These are phyloP conservation scores for Cyphellophora europaea DNA, from an alignment of 2,329 filamentous ascomycete genomes.

Conservation along the genomic window DNA sequence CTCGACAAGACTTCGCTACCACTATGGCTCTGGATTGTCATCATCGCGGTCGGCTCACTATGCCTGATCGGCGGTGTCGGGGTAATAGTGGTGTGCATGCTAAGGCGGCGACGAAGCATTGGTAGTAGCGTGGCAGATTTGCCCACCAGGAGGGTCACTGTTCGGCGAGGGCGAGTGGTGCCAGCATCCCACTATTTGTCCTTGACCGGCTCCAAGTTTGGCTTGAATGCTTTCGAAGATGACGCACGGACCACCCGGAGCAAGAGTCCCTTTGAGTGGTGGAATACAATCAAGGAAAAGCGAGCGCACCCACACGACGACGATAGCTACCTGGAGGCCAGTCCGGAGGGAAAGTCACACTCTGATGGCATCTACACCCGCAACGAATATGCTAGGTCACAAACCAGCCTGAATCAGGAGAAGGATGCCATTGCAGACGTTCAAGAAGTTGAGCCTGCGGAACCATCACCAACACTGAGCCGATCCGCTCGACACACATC, in stretches of 20 bases:
- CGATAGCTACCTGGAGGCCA: background rate
- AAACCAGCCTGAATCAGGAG: too few species aligned
- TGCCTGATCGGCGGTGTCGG: constrained; percentile 8
- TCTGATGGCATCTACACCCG: too few species aligned
- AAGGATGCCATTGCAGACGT: too few species aligned
- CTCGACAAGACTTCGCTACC: constrained; percentile 15
- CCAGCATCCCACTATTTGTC: constrained; percentile 18
- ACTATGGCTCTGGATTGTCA: constrained; percentile 17
- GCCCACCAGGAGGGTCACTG: constrained; percentile 16
- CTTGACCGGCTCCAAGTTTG: constrained; percentile 20
- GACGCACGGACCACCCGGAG: constrained; percentile 15
- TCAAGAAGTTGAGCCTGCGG: too few species aligned
- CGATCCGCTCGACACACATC: background rate
- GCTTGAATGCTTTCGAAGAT: constrained; percentile 18
- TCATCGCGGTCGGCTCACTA: constrained; percentile 15
- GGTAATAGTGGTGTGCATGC: constrained; percentile 10
- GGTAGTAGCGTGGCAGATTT: constrained; percentile 5
- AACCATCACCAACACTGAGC: background rate
- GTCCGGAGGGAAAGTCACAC: background rate
- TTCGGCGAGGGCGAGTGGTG: constrained; percentile 17
- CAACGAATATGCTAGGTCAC: too few species aligned
- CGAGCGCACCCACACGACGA: background rate
- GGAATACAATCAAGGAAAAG: constrained; percentile 17
- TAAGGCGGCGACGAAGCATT: constrained; percentile 8
- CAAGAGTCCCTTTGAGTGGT: constrained; percentile 20